phyloP scores from a whole-genome alignment of 495 filamentous ascomycete species.

The Aspergillus nanangensis region DNA sequence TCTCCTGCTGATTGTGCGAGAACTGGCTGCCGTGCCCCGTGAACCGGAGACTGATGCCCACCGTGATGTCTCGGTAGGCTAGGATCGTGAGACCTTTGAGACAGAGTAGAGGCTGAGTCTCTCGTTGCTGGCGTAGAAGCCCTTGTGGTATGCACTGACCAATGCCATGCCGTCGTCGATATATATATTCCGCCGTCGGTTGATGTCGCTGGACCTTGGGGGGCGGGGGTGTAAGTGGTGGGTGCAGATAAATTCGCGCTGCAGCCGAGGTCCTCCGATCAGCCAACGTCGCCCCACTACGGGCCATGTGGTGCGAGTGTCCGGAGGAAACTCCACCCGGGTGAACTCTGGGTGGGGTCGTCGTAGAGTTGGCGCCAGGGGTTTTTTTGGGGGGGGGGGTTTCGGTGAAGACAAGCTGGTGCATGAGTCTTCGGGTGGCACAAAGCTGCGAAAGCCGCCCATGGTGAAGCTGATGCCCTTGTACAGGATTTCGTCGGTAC shows the following conservation, averaged over 20 bases:
- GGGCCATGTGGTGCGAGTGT: conserved; percentile 4
- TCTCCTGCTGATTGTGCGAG: neutral
- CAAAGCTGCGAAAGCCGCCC: neutral
- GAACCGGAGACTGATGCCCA: neutral
- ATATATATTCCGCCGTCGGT: conserved; percentile 9
- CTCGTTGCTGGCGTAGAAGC: conserved; percentile 8
- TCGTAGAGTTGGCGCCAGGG: neutral
- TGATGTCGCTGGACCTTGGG: neutral
- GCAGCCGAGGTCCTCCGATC: neutral
- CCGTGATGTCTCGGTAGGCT: neutral
- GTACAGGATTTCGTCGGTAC: neutral
- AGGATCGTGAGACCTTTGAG: neutral
- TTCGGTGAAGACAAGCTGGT: neutral
- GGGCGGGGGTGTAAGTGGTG: neutral
- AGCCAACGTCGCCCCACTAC: neutral
- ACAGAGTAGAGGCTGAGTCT: neutral
- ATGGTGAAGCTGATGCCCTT: neutral
- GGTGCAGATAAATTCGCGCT: neutral
- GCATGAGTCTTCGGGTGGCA: neutral
- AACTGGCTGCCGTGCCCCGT: neutral
- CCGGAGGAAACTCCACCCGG: conserved; percentile 14
- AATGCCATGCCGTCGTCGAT: conserved; percentile 9
- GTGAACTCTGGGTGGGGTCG: neutral
- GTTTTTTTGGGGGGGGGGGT: neutral
- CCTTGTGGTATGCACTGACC: conserved; percentile 11